phyloP scores from a whole-genome alignment of 2,329 filamentous ascomycete genomes.

The Xylaria sp. region DNA sequence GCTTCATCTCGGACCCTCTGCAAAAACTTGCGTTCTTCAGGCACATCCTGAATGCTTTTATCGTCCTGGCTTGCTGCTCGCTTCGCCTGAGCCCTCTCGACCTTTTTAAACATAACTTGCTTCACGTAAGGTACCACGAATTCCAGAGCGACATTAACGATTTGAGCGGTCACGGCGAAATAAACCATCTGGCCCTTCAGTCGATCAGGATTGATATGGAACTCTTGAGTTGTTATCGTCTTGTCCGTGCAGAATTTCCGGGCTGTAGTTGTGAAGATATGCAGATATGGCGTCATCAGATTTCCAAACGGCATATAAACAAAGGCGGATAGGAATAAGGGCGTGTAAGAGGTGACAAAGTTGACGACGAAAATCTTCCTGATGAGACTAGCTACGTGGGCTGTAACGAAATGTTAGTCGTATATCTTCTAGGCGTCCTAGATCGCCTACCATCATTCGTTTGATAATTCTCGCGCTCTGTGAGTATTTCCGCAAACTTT shows the following conservation, averaged over 20 bases:
- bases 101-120: constrained; percentile 79
- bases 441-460: constrained; percentile 71
- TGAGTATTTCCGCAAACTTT: constrained; percentile 78
- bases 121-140: constrained; percentile 87
- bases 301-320: constrained; percentile 93
- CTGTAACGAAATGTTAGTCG: constrained; percentile 52
- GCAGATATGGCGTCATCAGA: constrained; percentile 83
- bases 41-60: constrained; percentile 68
- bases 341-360: constrained; percentile 94
- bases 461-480: constrained; percentile 89
- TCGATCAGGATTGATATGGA: constrained; percentile 83
- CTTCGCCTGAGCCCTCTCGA: constrained; percentile 76
- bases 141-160: constrained; percentile 88
- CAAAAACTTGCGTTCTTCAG: constrained; percentile 84
- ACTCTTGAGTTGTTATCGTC: constrained; percentile 71
- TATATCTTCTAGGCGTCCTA: constrained; percentile 10
- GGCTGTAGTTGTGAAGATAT: constrained; percentile 80
- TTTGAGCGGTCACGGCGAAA: constrained; percentile 92
- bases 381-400: constrained; percentile 84
- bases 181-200: constrained; percentile 94
- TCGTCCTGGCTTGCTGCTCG: constrained; percentile 64
- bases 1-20: constrained; percentile 84
- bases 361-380: constrained; percentile 96
- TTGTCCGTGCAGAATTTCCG: constrained; percentile 81
- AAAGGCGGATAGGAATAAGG: constrained; percentile 91